Evolutionary conservation across 1,284 basidiomycete genomes (phyloP).

Genomic region (Cerrena zonata): DNA sequence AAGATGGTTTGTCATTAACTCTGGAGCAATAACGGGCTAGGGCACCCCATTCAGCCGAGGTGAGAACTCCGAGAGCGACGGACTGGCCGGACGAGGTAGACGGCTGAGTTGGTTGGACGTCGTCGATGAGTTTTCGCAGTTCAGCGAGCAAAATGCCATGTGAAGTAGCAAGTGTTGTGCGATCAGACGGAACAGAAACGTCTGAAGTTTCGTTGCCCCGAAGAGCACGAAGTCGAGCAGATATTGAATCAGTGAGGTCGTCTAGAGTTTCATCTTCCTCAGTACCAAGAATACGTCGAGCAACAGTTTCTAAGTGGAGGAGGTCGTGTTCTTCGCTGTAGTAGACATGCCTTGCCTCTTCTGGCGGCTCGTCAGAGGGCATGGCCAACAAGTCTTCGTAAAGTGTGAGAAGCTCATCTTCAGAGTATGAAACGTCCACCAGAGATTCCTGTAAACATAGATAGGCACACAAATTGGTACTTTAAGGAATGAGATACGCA

Average conservation of each 20-base stretch:
- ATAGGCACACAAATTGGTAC: background rate
- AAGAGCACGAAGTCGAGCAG: conserved; percentile 6
- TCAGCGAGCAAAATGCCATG: background rate
- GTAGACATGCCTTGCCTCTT: conserved; percentile 15
- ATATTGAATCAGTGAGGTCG: background rate
- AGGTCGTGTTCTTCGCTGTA: conserved; percentile 8
- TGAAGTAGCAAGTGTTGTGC: background rate
- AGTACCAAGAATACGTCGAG: background rate
- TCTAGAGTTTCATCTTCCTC: conserved; percentile 10
- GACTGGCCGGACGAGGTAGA: background rate
- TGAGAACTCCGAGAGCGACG: conserved; percentile 38
- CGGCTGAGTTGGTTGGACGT: background rate
- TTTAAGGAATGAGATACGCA: conserved; percentile 9
- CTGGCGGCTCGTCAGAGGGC: conserved; percentile 29
- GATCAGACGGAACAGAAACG: conserved; percentile 1
- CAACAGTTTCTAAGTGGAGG: background rate
- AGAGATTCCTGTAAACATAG: background rate
- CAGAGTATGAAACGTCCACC: conserved; percentile 37
- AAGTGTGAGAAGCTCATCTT: conserved; percentile 43
- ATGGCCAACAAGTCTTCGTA: conserved; percentile 51
- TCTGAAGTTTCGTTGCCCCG: conserved; percentile 9
- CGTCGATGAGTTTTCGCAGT: background rate
- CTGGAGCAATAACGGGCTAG: conserved; percentile 36
- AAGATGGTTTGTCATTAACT: conserved; percentile 29
- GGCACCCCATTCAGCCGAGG: conserved; percentile 46